phyloP scores from a whole-genome alignment of 306 rosid genomes.

The Acacia confusa region DNA sequence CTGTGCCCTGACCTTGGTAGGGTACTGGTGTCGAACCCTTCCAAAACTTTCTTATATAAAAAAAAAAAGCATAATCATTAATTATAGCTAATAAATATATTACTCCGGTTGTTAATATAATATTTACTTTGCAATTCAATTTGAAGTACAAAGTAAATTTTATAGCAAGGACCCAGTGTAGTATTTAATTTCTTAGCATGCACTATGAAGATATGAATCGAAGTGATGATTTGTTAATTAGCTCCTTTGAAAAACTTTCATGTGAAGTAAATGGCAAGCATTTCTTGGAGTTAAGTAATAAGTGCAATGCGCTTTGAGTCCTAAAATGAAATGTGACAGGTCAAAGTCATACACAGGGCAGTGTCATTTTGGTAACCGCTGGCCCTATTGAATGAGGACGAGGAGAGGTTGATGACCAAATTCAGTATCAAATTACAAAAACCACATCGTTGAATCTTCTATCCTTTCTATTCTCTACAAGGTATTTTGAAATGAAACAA shows the following conservation, averaged over 20 bases:
- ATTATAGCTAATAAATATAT: too few relatives aligned
- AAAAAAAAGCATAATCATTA: too few relatives aligned
- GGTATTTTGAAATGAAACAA: not conserved
- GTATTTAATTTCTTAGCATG: not conserved
- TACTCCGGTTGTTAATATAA: too few relatives aligned
- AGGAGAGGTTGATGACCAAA: constrained; percentile 18
- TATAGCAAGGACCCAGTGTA: too few relatives aligned
- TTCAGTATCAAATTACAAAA: not conserved
- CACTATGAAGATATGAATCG: not conserved
- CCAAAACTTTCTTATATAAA: too few relatives aligned
- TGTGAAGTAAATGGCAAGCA: not conserved
- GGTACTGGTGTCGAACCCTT: too few relatives aligned
- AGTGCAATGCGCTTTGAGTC: not conserved
- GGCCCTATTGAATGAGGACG: not conserved
- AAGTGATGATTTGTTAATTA: not conserved
- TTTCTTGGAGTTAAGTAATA: not conserved
- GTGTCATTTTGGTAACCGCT: not conserved
- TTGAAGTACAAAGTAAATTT: too few relatives aligned
- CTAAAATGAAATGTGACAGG: not conserved
- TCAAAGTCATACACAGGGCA: not conserved
- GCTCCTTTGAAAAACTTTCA: not conserved
- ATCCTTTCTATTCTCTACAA: not conserved
- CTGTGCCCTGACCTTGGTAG: too few relatives aligned
- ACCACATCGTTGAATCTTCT: not conserved
- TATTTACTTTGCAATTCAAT: too few relatives aligned